Base-by-base conservation (phyloP, 2,329 filamentous ascomycete genomes). In the Leptographium flavum region DNA sequence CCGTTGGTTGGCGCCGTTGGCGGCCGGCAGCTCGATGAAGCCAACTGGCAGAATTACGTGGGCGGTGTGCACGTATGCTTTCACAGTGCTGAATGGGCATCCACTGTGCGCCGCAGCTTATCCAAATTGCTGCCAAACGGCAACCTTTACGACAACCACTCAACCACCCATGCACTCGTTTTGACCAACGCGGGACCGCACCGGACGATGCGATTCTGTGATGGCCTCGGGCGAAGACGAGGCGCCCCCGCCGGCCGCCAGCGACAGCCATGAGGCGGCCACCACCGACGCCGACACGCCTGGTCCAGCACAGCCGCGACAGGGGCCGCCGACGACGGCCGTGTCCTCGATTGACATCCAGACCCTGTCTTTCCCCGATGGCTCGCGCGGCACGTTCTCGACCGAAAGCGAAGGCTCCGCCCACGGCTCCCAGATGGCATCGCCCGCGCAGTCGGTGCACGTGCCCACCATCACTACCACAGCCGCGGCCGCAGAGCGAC, bases 261-360 rank as follows among this genome's bases (percentile, higher is more conserved):
- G 9, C 39, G 9, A 10, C 28, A 30, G 40, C 10, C 15, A 22
- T 37, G 35, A 37, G 3, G 21, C 8, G 21, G 22, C 8, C 19
- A 35, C n/a, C 62, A 19, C 70, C 69, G 45, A 73, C 73, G 50
- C 73, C 73, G 44, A 64, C 76, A 21, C 3, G 40, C 21, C 19
- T 4, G n/a, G 27, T 19, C 36, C 39, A 5, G 33, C 39, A 3
- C 33, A 37, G 53, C 60, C 35, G 8, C 56, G 68, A 45, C 69
- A 67, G 51, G 79, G 82, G 2, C 79, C 77, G 48, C 78, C 90
- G 40, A 95, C 88, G 4, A 95, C 87, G 1, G 87, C 87, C 10
- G 58, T 96, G 14, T 90, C 87, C 1, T 74, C 86, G 15, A 73
- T 87, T 50, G 87, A 90, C 53, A 81, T 88, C 45, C 82, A 86